A percentile compares a stretch with the other conserved stretches of the same genome.
These are phyloP conservation scores for Xylariaceae sp. DNA, from an alignment of 2,329 filamentous ascomycete genomes.

Conservation along the genomic window DNA sequence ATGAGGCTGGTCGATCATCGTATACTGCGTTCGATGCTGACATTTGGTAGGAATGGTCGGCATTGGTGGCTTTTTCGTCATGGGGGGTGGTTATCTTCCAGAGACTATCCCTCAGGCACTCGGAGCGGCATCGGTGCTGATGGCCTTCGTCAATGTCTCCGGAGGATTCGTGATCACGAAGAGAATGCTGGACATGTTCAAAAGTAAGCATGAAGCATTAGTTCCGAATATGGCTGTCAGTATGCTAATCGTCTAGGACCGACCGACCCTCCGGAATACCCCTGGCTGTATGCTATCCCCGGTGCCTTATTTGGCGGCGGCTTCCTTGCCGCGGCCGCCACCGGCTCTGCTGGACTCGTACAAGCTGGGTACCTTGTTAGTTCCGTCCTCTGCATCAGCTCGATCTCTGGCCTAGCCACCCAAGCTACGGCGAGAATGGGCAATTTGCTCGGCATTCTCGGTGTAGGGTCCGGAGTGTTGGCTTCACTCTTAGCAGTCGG, in stretches of 20 bases:
- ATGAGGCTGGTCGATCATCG: conserved; percentile 1
- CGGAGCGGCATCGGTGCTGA: conserved; percentile 72
- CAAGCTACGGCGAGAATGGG: conserved; percentile 80
- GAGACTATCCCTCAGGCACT: conserved; percentile 75
- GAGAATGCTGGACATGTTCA: conserved; percentile 91
- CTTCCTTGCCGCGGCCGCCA: conserved; percentile 73
- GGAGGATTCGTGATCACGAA: conserved; percentile 91
- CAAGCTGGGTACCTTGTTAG: conserved; percentile 85
- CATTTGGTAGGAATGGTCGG: conserved; percentile 67
- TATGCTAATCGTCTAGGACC: conserved; percentile 45
- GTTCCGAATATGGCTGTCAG: no score
- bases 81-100: conserved; percentile 76
- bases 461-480: conserved; percentile 77
- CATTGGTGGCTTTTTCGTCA: conserved; percentile 81
- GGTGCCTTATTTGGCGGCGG: conserved; percentile 75
- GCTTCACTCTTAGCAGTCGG: conserved; percentile 79
- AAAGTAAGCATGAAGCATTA: no score
- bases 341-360: conserved; percentile 77
- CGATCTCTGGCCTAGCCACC: conserved; percentile 75
- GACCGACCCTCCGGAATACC: conserved; percentile 83
- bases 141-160: conserved; percentile 85
- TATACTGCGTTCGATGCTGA: conserved; percentile 11
- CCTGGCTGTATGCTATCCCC: conserved; percentile 79
- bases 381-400: conserved; percentile 79
- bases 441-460: conserved; percentile 81